Percentiles rank a stretch among this genome's conserved stretches.
Conservation (phyloP, 2,329 filamentous ascomycete genomes). For the Passalora sequoiae region DNA sequence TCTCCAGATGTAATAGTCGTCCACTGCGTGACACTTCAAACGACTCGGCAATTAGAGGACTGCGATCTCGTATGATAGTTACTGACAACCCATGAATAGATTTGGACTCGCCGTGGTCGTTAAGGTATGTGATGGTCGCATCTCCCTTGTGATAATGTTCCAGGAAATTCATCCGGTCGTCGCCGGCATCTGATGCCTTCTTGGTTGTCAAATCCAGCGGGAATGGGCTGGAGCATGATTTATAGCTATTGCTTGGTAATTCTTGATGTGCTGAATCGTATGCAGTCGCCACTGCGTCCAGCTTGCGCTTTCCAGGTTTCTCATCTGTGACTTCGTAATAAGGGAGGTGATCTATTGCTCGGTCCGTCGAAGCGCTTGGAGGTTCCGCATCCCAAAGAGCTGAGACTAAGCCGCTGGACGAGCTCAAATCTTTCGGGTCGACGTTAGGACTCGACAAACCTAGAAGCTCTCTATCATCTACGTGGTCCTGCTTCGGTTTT, state of each 20-base stretch:
- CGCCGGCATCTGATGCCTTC: neutral
- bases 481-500: neutral
- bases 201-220: neutral
- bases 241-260: slow-evolving; percentile 5
- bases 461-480: neutral
- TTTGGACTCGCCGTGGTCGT: slow-evolving; percentile 30
- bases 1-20: slow-evolving; percentile 37
- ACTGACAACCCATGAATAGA: slow-evolving; percentile 35
- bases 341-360: neutral
- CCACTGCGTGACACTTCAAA: slow-evolving; percentile 36
- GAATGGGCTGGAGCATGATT: slow-evolving; percentile 7
- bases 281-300: neutral
- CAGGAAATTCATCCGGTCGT: slow-evolving; percentile 19
- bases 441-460: neutral
- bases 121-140: slow-evolving; percentile 29
- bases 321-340: neutral
- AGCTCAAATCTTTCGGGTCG: neutral
- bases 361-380: neutral
- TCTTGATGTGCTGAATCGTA: neutral
- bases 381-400: neutral
- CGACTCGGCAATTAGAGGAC: slow-evolving; percentile 37
- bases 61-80: slow-evolving; percentile 32
- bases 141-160: slow-evolving; percentile 25
- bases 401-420: neutral
- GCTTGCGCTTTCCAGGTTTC: neutral